Evolutionary conservation across 306 rosid species (phyloP).

Genomic region (Acacia melanoxylon): DNA sequence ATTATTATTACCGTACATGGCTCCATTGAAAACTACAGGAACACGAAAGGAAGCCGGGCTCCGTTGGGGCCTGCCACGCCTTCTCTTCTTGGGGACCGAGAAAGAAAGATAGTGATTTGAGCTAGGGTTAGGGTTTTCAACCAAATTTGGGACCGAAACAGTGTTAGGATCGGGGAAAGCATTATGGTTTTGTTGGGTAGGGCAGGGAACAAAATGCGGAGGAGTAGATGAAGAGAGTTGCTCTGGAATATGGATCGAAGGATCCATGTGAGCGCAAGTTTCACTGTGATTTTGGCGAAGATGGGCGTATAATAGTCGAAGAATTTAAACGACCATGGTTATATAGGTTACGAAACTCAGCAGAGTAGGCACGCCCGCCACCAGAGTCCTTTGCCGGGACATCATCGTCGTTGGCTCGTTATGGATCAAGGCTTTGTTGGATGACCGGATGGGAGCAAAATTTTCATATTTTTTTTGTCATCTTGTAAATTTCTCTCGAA

Average conservation of each 20-base stretch:
- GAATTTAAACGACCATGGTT: background rate
- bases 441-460: too few relatives aligned
- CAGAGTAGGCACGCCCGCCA: background rate
- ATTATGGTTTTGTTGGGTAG: constrained; percentile 48
- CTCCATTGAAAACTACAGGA: constrained; percentile 39
- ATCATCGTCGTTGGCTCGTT: background rate
- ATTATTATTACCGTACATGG: constrained; percentile 41
- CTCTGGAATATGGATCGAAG: background rate
- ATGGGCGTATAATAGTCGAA: too few relatives aligned
- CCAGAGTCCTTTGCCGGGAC: background rate
- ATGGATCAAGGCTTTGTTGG: too few relatives aligned
- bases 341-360: background rate
- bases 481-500: too few relatives aligned
- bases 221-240: constrained; percentile 52
- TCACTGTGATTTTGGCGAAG: background rate
- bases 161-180: constrained; percentile 13
- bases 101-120: constrained; percentile 54
- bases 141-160: constrained; percentile 43
- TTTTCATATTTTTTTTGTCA: too few relatives aligned
- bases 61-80: constrained; percentile 87
- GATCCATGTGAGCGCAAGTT: constrained; percentile 35
- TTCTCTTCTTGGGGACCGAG: constrained; percentile 80
- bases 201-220: constrained; percentile 36
- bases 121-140: constrained; percentile 38
- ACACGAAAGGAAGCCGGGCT: constrained; percentile 55